Percentiles rank a stretch among this genome's conserved stretches.
Conservation (phyloP, 257 asterid species). For the Parsonsia alboflavescens region DNA sequence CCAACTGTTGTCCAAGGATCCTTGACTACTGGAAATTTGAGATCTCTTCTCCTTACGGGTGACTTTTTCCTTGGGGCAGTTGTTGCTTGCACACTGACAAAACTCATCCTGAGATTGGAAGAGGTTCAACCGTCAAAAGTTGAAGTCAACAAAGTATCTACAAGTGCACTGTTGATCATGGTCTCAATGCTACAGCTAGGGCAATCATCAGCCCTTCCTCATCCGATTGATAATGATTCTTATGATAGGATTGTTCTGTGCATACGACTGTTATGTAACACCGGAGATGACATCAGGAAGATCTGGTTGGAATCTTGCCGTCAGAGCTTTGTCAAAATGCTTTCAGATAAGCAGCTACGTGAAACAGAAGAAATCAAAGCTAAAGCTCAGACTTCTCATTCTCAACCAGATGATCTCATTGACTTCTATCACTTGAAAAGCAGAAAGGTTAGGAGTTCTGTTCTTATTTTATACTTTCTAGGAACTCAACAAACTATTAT, state of each 20-base stretch:
- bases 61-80: constrained; percentile 95
- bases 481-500: background rate
- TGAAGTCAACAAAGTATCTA: constrained; percentile 73
- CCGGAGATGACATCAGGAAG: constrained; percentile 66
- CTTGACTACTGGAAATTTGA: constrained; percentile 57
- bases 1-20: constrained; percentile 78
- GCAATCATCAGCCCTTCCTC: constrained; percentile 81
- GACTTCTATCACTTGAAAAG: constrained; percentile 96
- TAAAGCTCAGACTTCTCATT: constrained; percentile 64
- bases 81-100: constrained; percentile 80
- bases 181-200: constrained; percentile 89
- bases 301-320: constrained; percentile 88
- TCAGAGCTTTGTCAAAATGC: constrained; percentile 90
- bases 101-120: constrained; percentile 74
- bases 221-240: constrained; percentile 92
- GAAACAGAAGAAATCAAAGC: constrained; percentile 89
- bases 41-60: constrained; percentile 89
- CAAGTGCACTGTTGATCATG: constrained; percentile 61
- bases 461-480: background rate
- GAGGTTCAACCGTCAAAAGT: constrained; percentile 78
- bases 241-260: constrained; percentile 78
- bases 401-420: constrained; percentile 95
- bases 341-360: constrained; percentile 84
- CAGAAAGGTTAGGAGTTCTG: constrained; percentile 54
- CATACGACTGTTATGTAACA: constrained; percentile 61